These are phyloP conservation scores for Helianthus tuberosus DNA, from an alignment of 129 eudicot species.

Conservation along the genomic window DNA sequence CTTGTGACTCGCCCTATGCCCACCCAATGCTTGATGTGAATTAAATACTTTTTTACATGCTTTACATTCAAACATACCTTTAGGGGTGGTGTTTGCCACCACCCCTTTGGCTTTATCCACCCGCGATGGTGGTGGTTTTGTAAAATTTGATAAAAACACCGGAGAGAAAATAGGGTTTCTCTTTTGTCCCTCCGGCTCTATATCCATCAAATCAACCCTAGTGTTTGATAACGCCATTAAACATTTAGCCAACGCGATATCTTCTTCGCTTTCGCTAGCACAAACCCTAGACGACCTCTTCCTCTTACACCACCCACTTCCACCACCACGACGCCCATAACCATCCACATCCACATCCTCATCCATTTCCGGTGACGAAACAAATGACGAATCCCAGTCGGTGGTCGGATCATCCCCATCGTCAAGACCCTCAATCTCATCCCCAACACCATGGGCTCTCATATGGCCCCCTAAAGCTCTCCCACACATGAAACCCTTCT, in stretches of 20 bases:
- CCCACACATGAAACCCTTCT: slow-evolving; percentile 96
- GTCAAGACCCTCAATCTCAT: slow-evolving; percentile 59
- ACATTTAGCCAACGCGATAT: slow-evolving; percentile 70
- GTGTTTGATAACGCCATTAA: slow-evolving; percentile 74
- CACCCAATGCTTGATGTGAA: slow-evolving; percentile 95
- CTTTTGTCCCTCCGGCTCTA: slow-evolving; percentile 57
- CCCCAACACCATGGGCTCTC: slow-evolving; percentile 92
- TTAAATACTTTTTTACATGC: slow-evolving; percentile 90
- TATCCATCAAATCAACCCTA: slow-evolving; percentile 50
- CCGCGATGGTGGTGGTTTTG: slow-evolving; percentile 17
- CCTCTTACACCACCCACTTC: slow-evolving; percentile 73
- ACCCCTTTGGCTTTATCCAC: slow-evolving; percentile 56
- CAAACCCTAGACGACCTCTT: slow-evolving; percentile 80
- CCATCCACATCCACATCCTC: slow-evolving; percentile 44
- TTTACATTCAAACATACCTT: slow-evolving; percentile 89
- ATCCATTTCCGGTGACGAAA: slow-evolving; percentile 59
- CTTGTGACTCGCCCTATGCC: slow-evolving; percentile 95
- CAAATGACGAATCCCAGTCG: slow-evolving; percentile 74
- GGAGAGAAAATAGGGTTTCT: slow-evolving; percentile 38
- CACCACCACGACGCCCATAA: slow-evolving; percentile 20
- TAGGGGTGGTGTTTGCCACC: slow-evolving; percentile 34
- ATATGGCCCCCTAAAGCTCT: slow-evolving; percentile 96
- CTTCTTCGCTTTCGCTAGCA: slow-evolving; percentile 69
- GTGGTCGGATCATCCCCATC: slow-evolving; percentile 60
- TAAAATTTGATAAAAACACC: slow-evolving; percentile 31